A percentile compares a stretch with the other conserved stretches of the same genome.
Conservation (phyloP, 345 rosid species). For the Eucalyptus sideroxylon region DNA sequence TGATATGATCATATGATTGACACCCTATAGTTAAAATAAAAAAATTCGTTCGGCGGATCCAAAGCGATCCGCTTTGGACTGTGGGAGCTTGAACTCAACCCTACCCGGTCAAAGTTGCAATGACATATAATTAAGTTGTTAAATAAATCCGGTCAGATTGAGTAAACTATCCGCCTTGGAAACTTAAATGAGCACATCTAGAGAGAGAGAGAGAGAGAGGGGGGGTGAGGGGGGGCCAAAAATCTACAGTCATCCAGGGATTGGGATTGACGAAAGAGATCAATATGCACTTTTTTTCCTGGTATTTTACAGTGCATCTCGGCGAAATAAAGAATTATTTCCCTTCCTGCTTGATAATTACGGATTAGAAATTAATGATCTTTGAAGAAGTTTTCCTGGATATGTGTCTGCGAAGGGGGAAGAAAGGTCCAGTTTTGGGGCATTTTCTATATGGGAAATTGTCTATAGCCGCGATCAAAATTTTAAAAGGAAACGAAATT, state of each 20-base stretch:
- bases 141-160: neutral
- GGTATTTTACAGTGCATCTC: neutral
- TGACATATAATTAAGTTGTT: neutral
- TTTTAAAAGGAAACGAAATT: neutral
- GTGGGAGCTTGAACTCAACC: neutral
- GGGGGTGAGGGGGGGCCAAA: neutral
- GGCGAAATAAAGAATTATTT: neutral
- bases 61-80: neutral
- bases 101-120: slow-evolving; percentile 4
- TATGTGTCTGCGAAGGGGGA: neutral
- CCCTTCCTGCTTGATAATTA: neutral
- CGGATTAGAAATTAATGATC: neutral
- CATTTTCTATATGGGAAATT: neutral
- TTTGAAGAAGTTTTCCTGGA: neutral
- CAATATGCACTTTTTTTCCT: neutral
- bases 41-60: slow-evolving; percentile 10
- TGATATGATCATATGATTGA: slow-evolving; percentile 32
- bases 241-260: neutral
- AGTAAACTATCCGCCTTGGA: neutral
- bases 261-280: neutral
- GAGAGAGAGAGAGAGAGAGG: neutral
- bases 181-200: neutral
- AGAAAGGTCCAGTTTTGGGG: neutral
- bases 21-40: slow-evolving; percentile 1
- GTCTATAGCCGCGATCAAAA: neutral